phyloP scores from a whole-genome alignment of 495 filamentous ascomycete genomes.

The Pseudoneurospora amorphoporcata region DNA sequence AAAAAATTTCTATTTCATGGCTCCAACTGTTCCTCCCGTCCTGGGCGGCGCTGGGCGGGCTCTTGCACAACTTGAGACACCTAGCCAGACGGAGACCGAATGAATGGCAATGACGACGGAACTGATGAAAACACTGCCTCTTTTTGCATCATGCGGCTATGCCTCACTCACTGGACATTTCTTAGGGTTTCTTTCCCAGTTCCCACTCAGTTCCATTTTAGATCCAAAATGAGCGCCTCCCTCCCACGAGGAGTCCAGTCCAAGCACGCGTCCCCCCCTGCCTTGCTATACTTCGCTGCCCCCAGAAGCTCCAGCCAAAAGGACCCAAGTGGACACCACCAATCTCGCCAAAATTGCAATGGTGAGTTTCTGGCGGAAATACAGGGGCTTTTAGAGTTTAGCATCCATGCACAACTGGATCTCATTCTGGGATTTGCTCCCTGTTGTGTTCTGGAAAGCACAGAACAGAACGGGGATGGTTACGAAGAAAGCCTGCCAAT shows the following conservation, averaged over 20 bases:
- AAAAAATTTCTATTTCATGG: neutral
- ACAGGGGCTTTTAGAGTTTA: neutral
- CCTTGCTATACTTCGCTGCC: too few species aligned
- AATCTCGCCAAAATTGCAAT: neutral
- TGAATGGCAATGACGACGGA: neutral
- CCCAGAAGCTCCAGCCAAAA: neutral
- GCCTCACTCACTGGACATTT: neutral
- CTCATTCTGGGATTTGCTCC: neutral
- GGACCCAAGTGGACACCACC: neutral
- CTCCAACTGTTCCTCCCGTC: neutral
- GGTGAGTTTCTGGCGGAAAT: neutral
- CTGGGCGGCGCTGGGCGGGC: neutral
- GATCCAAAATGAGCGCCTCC: neutral
- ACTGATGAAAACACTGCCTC: neutral
- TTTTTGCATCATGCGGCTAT: neutral
- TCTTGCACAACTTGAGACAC: neutral
- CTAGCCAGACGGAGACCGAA: neutral
- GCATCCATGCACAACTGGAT: neutral
- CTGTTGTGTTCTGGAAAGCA: neutral
- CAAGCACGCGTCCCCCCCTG: neutral
- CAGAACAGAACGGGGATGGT: neutral
- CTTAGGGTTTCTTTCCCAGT: neutral
- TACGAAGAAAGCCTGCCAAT: neutral
- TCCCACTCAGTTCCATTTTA: neutral
- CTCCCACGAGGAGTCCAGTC: neutral